Base-by-base conservation (phyloP, 176 grass and related monocot species). In the Ampelocalamus luodianensis region DNA sequence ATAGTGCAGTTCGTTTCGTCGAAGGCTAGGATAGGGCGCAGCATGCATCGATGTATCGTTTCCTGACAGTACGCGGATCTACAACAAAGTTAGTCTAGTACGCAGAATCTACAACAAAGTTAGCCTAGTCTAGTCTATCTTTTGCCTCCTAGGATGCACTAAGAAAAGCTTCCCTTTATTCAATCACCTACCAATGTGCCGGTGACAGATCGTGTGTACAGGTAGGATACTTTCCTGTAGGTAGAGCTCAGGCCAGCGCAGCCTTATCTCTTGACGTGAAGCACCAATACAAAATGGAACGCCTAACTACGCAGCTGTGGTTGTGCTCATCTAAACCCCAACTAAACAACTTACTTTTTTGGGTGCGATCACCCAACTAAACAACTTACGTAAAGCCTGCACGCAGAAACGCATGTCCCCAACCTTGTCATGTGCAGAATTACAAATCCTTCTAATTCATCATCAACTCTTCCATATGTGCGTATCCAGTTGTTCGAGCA, bases 21-120 rank as follows among this genome's bases (percentile, higher is more conserved):
- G 15, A 82, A 74, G 46, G 56, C 73, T 82, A 15, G 71, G 8
- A 9, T 60, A 79, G 84, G 74, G 84, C 59, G 88, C 71, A 27
- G 48, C 48, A 50, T 34, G 84, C 79, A 87, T 87, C 89, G 74
- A 0, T 65, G 74, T 72, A 83, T 90, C 84, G 9, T 29, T 50
- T 40, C 74, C 74, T 87, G 79, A 87, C 79, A 74, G 68, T 61
- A n/a, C 0, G 61, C 60, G 40, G 74, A 90, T 79, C 68, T 44
- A 9, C 68, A 65, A 10, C n/a, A 79, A 87, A 39, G 67, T 68
- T 79, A 61, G 40, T 42, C 40, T 90, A 74, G 74, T 87, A n/a
- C n/a, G n/a, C n/a, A n/a, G n/a, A n/a, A 90, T 79, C 68, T 44
- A 9, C 68, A 65, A 10, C n/a, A 79, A 87, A 39, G 67, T 68